A percentile compares a stretch with the other conserved stretches of the same genome.
phyloP scores from a whole-genome alignment of 768 basidiomycete species.

The Termitomyces sp. region DNA sequence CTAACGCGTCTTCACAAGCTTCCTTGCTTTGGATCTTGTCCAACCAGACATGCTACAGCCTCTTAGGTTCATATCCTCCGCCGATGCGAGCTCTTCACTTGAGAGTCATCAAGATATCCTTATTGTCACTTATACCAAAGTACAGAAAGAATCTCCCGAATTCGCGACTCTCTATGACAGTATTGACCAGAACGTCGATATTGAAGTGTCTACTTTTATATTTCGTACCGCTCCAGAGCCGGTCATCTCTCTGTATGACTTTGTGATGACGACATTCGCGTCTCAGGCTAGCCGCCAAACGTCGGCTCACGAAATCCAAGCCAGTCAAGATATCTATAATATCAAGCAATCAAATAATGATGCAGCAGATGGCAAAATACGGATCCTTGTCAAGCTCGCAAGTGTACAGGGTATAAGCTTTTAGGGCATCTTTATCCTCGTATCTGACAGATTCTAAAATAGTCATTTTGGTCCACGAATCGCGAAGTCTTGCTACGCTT shows the following conservation, averaged over 20 bases:
- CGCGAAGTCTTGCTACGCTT: slow-evolving; percentile 74
- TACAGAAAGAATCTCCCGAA: slow-evolving; percentile 83
- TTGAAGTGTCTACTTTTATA: slow-evolving; percentile 86
- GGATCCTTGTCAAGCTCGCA: slow-evolving; percentile 79
- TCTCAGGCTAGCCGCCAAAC: background rate
- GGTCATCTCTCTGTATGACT: slow-evolving; percentile 88
- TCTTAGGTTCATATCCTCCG: slow-evolving; percentile 66
- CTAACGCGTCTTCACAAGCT: slow-evolving; percentile 37
- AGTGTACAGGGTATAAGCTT: slow-evolving; percentile 66
- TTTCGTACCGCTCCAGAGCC: slow-evolving; percentile 89
- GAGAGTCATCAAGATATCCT: slow-evolving; percentile 64
- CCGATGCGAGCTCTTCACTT: slow-evolving; percentile 30
- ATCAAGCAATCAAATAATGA: background rate
- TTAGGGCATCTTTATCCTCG: background rate
- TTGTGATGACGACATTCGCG: slow-evolving; percentile 93
- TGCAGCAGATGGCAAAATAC: slow-evolving; percentile 55
- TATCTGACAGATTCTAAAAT: background rate
- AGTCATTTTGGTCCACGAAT: slow-evolving; percentile 80
- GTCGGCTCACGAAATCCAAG: background rate
- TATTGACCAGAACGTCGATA: slow-evolving; percentile 84
- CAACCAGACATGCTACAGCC: slow-evolving; percentile 46
- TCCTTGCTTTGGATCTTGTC: slow-evolving; percentile 72
- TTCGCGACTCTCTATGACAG: slow-evolving; percentile 77
- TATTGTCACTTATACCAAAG: slow-evolving; percentile 72
- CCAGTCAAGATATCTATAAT: background rate